phyloP scores from a whole-genome alignment of 306 rosid genomes.

The Inga laurina region DNA sequence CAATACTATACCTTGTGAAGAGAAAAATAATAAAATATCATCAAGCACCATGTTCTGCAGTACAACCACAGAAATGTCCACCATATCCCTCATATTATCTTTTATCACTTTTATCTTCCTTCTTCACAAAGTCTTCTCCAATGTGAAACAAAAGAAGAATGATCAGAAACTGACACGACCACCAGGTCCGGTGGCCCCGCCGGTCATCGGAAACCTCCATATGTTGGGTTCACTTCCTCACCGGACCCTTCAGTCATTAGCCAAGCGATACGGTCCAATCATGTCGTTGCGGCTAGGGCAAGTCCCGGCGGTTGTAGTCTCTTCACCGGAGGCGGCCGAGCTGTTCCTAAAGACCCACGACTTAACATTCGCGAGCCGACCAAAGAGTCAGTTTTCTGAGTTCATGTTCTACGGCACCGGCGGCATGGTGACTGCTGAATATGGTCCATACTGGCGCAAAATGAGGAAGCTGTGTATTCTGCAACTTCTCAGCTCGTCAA shows the following conservation, averaged over 20 bases:
- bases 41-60: not conserved
- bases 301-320: not conserved
- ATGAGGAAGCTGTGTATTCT: not conserved
- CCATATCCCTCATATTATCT: not conserved
- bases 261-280: not conserved
- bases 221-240: not conserved
- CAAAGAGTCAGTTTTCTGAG: not conserved
- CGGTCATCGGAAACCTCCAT: not conserved
- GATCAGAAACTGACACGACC: not conserved
- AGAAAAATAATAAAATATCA: not conserved
- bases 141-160: not conserved
- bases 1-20: not conserved
- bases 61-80: not conserved
- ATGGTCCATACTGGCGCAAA: not conserved
- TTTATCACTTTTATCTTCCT: not conserved
- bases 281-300: not conserved
- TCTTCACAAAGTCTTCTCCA: not conserved
- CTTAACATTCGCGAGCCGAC: not conserved
- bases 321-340: not conserved
- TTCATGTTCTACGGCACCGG: not conserved
- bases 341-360: not conserved
- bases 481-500: not conserved
- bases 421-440: not conserved
- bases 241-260: not conserved
- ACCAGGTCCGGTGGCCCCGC: not conserved